These are phyloP conservation scores for Ophiostoma piceae DNA, from an alignment of 2,329 filamentous ascomycete genomes.

Conservation along the genomic window DNA sequence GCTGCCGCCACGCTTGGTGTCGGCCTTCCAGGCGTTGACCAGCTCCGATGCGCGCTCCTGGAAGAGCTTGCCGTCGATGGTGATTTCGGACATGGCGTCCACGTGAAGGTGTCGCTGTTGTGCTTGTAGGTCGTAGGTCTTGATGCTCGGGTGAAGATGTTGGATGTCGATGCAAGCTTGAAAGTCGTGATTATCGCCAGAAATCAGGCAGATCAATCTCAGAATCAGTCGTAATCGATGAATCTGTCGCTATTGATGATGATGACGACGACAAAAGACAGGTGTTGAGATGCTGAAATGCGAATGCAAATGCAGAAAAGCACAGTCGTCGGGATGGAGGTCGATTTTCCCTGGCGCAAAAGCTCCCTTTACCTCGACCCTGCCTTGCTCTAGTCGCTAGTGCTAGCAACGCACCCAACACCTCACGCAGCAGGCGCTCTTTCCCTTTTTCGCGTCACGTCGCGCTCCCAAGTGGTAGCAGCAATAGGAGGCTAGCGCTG, in stretches of 20 bases:
- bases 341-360: conserved; percentile 17
- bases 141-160: neutral
- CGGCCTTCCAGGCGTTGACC: conserved; percentile 88
- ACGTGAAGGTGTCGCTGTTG: conserved; percentile 16
- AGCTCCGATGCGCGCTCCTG: conserved; percentile 88
- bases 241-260: neutral
- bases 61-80: conserved; percentile 90
- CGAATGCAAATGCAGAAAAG: conserved; percentile 12
- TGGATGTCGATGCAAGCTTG: neutral
- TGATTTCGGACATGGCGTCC: conserved; percentile 68
- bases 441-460: conserved; percentile 29
- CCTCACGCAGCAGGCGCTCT: neutral
- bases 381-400: neutral
- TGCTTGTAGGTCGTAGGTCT: neutral
- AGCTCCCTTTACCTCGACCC: conserved; percentile 16
- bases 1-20: conserved; percentile 77
- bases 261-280: neutral
- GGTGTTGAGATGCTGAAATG: conserved; percentile 10
- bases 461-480: conserved; percentile 23
- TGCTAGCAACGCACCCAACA: neutral
- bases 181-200: conserved; percentile 5
- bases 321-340: neutral
- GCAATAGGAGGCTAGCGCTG: conserved; percentile 9
- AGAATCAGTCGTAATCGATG: neutral
- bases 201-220: neutral